These are phyloP conservation scores for Podila minutissima DNA, from an alignment of 192 early-diverging fungal genomes.

Conservation along the genomic window DNA sequence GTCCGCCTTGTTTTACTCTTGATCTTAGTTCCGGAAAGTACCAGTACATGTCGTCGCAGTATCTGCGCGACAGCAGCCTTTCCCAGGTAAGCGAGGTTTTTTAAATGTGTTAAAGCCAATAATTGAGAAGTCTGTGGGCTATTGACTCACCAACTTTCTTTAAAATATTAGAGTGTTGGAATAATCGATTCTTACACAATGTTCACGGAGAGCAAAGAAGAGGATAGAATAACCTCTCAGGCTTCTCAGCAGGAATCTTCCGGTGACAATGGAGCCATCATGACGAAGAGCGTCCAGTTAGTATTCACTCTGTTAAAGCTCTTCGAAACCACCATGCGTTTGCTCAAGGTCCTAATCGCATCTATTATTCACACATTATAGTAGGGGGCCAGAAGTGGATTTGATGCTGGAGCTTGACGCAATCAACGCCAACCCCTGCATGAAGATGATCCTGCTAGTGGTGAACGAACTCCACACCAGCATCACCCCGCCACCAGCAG, in stretches of 20 bases:
- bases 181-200: constrained; percentile 18
- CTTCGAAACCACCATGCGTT: not conserved
- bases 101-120: not conserved
- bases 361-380: not conserved
- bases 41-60: constrained; percentile 67
- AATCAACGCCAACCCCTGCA: constrained; percentile 71
- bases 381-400: constrained; percentile 10
- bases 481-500: constrained; percentile 47
- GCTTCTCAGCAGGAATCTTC: not conserved
- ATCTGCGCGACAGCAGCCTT: constrained; percentile 67
- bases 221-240: not conserved
- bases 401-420: constrained; percentile 57
- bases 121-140: not conserved
- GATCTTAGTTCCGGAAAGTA: constrained; percentile 19
- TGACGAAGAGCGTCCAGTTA: no score
- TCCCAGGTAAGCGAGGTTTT: constrained; percentile 56
- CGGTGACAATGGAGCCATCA: not conserved
- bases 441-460: constrained; percentile 66
- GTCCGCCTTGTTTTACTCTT: not conserved
- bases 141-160: not conserved
- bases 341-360: not conserved
- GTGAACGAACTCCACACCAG: constrained; percentile 60
- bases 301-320: no score
- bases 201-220: constrained; percentile 9
- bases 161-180: constrained; percentile 28